Percentiles rank a stretch among this genome's conserved stretches.
Conservation (phyloP, 768 basidiomycete genomes). For the Pisolithus tinctorius region DNA sequence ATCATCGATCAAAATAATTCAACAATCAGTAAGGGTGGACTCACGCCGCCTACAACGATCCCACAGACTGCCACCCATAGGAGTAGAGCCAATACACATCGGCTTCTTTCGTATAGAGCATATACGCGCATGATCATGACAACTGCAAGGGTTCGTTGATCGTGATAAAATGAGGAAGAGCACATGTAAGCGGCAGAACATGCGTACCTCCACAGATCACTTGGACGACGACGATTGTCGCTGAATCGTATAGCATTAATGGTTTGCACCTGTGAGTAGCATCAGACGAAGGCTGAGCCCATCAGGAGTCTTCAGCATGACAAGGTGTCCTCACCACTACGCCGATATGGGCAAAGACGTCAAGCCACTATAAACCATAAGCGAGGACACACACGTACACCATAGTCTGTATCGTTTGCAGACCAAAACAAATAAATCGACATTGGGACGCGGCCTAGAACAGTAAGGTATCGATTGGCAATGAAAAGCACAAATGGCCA, state of each 20-base stretch:
- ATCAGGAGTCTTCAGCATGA: not conserved
- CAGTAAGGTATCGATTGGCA: conserved; percentile 32
- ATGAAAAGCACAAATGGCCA: conserved; percentile 34
- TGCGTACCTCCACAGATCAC: not conserved
- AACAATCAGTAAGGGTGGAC: not conserved
- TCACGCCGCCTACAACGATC: not conserved
- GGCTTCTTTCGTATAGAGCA: not conserved
- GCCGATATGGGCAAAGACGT: too few species aligned
- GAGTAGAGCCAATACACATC: not conserved
- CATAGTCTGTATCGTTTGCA: not conserved
- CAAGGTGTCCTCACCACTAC: not conserved
- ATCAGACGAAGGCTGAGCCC: not conserved
- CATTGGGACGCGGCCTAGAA: conserved; percentile 35
- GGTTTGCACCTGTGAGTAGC: not conserved
- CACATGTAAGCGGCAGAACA: not conserved
- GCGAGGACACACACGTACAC: not conserved
- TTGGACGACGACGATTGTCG: not conserved
- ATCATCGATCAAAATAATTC: not conserved
- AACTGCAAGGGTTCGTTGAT: not conserved
- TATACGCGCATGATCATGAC: conserved; percentile 2
- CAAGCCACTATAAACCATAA: too few species aligned
- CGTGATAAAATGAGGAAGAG: not conserved
- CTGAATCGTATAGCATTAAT: not conserved
- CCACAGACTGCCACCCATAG: not conserved
- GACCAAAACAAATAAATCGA: conserved; percentile 31